These are phyloP conservation scores for Naganishia cerealis DNA, from an alignment of 1,284 basidiomycete species.

Conservation along the genomic window DNA sequence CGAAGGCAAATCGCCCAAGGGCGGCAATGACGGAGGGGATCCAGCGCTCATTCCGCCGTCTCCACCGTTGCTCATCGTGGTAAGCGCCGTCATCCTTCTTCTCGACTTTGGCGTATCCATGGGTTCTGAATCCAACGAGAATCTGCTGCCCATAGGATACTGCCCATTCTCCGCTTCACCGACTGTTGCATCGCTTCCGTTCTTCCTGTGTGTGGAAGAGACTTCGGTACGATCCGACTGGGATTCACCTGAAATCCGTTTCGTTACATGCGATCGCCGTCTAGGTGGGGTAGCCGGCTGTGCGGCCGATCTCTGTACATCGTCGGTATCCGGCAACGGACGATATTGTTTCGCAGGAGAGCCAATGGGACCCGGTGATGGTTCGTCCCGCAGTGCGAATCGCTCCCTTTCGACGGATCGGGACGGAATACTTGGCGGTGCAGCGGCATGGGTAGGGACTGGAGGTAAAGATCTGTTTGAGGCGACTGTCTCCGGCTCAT, in stretches of 20 bases:
- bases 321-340: background rate
- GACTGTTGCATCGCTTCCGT: too few species aligned
- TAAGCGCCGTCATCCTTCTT: slow-evolving; percentile 32
- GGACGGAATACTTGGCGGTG: slow-evolving; percentile 3
- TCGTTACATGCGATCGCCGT: background rate
- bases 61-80: slow-evolving; percentile 36
- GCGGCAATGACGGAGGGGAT: slow-evolving; percentile 43
- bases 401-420: slow-evolving; percentile 18
- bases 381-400: slow-evolving; percentile 16
- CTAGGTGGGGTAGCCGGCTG: slow-evolving; percentile 7
- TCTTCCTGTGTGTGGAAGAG: background rate
- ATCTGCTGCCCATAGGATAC: slow-evolving; percentile 20
- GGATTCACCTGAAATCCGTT: background rate
- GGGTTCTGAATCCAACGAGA: slow-evolving; percentile 34
- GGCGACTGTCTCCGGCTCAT: background rate
- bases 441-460: background rate
- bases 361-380: background rate
- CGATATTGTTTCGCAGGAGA: slow-evolving; percentile 1
- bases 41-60: slow-evolving; percentile 42
- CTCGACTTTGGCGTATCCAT: slow-evolving; percentile 27
- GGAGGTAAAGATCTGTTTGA: background rate
- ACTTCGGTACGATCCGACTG: background rate
- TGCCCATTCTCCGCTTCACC: background rate
- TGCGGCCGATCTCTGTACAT: background rate
- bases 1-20: slow-evolving; percentile 30